Conservation (phyloP, 2,329 filamentous ascomycete genomes). For the Volutella citrinella region DNA sequence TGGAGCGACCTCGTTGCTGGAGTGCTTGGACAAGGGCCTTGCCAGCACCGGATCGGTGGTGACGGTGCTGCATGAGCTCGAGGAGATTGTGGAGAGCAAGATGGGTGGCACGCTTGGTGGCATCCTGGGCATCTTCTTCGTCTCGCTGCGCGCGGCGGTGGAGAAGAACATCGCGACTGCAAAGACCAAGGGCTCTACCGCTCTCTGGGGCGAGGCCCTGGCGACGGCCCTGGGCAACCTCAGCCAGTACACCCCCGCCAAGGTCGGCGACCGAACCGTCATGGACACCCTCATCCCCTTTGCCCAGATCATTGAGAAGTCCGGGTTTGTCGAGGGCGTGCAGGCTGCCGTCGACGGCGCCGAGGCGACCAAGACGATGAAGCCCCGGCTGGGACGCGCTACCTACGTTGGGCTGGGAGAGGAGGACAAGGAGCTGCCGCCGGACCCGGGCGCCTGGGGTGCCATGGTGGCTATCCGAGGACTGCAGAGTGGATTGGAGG, state of each 20-base stretch:
- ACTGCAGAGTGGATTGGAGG: conserved; percentile 7
- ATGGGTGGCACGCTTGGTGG: conserved; percentile 54
- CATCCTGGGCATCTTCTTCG: conserved; percentile 54
- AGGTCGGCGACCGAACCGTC: conserved; percentile 54
- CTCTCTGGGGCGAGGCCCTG: conserved; percentile 44
- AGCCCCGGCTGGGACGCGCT: conserved; percentile 62
- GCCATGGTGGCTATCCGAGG: conserved; percentile 51
- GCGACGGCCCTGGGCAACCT: conserved; percentile 43
- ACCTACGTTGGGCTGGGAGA: conserved; percentile 65
- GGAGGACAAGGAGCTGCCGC: conserved; percentile 51
- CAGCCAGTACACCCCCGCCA: conserved; percentile 51
- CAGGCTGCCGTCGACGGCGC: conserved; percentile 58
- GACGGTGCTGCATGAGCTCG: conserved; percentile 45
- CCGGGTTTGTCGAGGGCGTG: conserved; percentile 54
- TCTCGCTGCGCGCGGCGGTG: conserved; percentile 43
- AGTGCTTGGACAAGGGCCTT: conserved; percentile 42
- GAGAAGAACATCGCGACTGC: conserved; percentile 33
- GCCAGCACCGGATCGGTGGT: conserved; percentile 43
- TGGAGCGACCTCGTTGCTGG: conserved; percentile 47
- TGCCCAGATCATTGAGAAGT: conserved; percentile 43
- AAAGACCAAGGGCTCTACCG: conserved; percentile 28
- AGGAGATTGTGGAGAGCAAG: conserved; percentile 53
- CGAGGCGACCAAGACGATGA: conserved; percentile 62
- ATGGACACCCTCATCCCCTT: conserved; percentile 58
- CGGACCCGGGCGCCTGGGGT: conserved; percentile 71